Evolutionary conservation across 768 basidiomycete species (phyloP).

Genomic region (Mycena leptocephala): DNA sequence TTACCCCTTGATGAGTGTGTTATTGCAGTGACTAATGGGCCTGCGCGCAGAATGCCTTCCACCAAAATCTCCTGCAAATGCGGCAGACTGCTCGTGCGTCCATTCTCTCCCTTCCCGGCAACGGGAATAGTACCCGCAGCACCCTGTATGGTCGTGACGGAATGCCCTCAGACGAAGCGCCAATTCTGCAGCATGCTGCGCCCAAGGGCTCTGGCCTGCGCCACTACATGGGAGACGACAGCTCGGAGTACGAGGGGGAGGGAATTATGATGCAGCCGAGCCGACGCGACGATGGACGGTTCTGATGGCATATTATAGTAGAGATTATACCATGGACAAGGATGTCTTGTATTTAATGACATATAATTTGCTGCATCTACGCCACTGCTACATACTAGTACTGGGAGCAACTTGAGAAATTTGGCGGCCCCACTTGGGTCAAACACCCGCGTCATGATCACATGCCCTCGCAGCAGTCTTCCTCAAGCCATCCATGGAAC

Average conservation of each 20-base stretch:
- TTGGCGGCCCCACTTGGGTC: not conserved
- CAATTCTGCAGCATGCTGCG: conserved; percentile 65
- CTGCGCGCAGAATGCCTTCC: conserved; percentile 75
- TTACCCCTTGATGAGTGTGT: not conserved
- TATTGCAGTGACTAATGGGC: conserved; percentile 14
- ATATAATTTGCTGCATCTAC: conserved; percentile 17
- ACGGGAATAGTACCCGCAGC: conserved; percentile 63
- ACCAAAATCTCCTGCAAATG: conserved; percentile 87
- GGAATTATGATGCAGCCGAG: conserved; percentile 61
- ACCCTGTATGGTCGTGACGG: conserved; percentile 66
- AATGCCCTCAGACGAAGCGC: conserved; percentile 68
- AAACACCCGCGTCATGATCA: not conserved
- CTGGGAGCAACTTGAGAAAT: not conserved
- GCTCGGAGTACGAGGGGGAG: conserved; percentile 68
- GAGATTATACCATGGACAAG: conserved; percentile 31
- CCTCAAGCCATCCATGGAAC: not conserved
- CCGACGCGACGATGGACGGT: conserved; percentile 39
- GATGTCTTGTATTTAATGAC: conserved; percentile 30
- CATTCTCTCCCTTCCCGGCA: conserved; percentile 69
- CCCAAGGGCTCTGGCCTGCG: conserved; percentile 72
- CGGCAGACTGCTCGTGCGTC: conserved; percentile 81
- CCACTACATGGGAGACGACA: conserved; percentile 67
- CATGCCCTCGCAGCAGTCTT: not conserved
- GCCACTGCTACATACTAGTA: not conserved
- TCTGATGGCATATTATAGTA: conserved; percentile 4